Conservation (phyloP, 768 basidiomycete genomes). For the Suillus discolor region DNA sequence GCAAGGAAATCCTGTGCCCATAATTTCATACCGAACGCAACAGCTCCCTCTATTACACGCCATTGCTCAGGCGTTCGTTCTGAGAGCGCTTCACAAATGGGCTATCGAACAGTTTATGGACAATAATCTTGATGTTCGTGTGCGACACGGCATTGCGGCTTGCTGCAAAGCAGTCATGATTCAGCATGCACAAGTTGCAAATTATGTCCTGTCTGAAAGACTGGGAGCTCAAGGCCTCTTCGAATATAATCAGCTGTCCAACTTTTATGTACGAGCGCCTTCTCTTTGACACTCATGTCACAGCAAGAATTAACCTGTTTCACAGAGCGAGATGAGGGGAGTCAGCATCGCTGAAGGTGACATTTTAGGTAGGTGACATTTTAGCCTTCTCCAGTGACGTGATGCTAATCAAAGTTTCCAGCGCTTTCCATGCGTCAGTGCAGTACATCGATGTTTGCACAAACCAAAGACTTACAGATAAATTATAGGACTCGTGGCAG, state of each 20-base stretch:
- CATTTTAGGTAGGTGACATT: conserved; percentile 34
- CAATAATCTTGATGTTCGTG: conserved; percentile 17
- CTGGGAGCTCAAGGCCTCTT: conserved; percentile 49
- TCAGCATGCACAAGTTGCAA: conserved; percentile 22
- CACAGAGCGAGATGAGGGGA: conserved; percentile 41
- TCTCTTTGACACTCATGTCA: background rate
- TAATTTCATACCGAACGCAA: conserved; percentile 45
- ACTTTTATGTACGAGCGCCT: conserved; percentile 30
- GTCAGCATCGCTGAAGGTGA: conserved; percentile 50
- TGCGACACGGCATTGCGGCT: conserved; percentile 32
- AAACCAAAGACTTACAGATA: background rate
- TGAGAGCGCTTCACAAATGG: conserved; percentile 33
- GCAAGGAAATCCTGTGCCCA: conserved; percentile 22
- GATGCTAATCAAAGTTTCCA: background rate
- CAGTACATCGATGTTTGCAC: background rate
- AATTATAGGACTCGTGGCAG: conserved; percentile 29
- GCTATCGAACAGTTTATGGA: conserved; percentile 32
- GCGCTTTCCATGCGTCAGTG: conserved; percentile 27
- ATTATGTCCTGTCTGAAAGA: conserved; percentile 34
- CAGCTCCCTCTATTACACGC: conserved; percentile 40
- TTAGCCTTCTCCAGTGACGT: background rate
- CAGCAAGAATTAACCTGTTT: background rate
- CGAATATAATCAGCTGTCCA: conserved; percentile 37
- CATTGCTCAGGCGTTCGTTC: conserved; percentile 37
- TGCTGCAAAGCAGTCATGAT: conserved; percentile 33